A percentile compares a stretch with the other conserved stretches of the same genome.
phyloP scores from a whole-genome alignment of 805 yeast genomes.

The Cyberlindnera galapagoensis region DNA sequence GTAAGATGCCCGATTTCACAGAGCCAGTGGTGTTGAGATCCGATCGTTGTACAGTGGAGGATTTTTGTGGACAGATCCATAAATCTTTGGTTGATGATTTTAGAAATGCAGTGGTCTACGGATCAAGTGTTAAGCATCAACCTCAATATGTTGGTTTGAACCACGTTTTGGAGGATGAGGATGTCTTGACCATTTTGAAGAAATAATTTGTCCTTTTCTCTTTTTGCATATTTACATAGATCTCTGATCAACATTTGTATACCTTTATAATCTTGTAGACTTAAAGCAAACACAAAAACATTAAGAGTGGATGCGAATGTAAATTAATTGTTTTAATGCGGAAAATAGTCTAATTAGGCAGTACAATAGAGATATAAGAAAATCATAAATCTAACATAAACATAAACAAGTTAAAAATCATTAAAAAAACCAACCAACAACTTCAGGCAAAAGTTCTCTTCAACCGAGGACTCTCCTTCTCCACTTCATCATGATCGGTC shows the following conservation, averaged over 20 bases:
- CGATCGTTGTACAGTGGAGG: slow-evolving; percentile 81
- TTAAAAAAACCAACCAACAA: neutral
- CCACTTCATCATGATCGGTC: slow-evolving; percentile 21
- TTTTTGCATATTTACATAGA: neutral
- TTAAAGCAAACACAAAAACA: neutral
- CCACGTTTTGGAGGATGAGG: slow-evolving; percentile 88
- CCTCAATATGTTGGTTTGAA: slow-evolving; percentile 91
- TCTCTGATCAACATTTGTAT: no score
- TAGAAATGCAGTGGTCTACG: slow-evolving; percentile 87
- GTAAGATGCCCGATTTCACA: slow-evolving; percentile 83
- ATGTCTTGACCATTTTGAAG: slow-evolving; percentile 91
- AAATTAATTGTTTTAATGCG: no score
- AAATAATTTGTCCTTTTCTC: slow-evolving; percentile 28
- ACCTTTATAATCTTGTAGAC: no score
- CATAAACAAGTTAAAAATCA: no score
- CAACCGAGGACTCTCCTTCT: slow-evolving; percentile 20
- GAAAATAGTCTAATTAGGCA: no score
- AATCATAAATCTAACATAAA: neutral
- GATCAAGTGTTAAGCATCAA: slow-evolving; percentile 93
- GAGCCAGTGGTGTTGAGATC: slow-evolving; percentile 92
- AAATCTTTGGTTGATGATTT: slow-evolving; percentile 91
- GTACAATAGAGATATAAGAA: no score
- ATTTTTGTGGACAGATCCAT: slow-evolving; percentile 95
- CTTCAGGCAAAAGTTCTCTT: slow-evolving; percentile 17
- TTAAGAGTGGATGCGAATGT: neutral